Base-by-base conservation (phyloP, 208 protist genomes). In the Leishmania arabica region DNA sequence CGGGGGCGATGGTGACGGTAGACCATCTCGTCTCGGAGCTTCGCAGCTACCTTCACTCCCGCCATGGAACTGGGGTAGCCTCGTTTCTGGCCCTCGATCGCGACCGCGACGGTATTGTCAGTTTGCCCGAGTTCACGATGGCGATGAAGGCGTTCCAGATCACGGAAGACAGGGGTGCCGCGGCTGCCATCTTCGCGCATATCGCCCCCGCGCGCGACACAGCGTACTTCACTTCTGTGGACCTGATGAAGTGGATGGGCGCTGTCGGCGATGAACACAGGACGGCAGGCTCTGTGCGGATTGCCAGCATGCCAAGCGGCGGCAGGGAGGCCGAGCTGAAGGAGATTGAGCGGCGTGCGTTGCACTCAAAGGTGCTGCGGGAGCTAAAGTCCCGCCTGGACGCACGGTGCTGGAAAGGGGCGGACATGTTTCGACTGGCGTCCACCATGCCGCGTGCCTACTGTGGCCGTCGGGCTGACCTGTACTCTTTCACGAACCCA, bases 371-470 rank as follows among this genome's bases (percentile, higher is more conserved):
- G 78, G 88, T 88, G 58, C 86, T 97, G 72, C 84, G 77, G 37
- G 87, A 91, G 68, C 84, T 96, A 15, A 89, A 91, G 69, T 80
- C 89, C 2, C 88, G 89, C 19, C 84, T 97, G 9, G 94, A 96
- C 49, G 91, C 89, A 51, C 87, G 93, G 4, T 93, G 89, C 78
- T 86, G 95, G 70, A 94, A 92, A 77, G 89, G 88, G 49, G 78
- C 82, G 54, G 92, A 95, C 64, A 98, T 98, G 91, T 98, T 98
- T 78, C 93, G 94, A 24, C 84, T 97, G 40, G 90, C 92, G 49
- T 96, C 93, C 17, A 97, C 93, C 60, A 97, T 96, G 91, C 94
- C 94, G 8, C 87, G 93, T 21, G 92, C 93, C 40, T 96, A 96
- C 81, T 77, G 86, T 21, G 87, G 86, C 37, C 86, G 88, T 9